Conservation (phyloP, 2,329 filamentous ascomycete genomes). For the Chrysosporium queenslandicum region DNA sequence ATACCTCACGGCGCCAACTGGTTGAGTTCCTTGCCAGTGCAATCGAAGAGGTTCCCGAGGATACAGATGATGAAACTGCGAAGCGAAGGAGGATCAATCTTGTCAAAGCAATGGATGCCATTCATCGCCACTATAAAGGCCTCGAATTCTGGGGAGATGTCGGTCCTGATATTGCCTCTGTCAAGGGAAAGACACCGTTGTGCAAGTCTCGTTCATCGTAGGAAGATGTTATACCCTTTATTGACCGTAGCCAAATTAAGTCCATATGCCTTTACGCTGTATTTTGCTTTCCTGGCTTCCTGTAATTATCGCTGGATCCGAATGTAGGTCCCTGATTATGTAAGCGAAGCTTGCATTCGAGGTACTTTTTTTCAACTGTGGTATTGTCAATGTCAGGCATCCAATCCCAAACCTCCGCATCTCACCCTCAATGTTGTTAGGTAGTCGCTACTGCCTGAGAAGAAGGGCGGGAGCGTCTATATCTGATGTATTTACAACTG, state of each 20-base stretch:
- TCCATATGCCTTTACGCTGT: no score
- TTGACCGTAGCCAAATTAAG: background rate
- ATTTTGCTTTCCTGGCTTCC: no score
- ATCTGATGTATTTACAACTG: slow-evolving; percentile 29
- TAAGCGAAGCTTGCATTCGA: background rate
- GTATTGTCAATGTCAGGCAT: background rate
- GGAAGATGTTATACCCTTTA: background rate
- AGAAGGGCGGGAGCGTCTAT: slow-evolving; percentile 30
- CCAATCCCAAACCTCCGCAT: background rate
- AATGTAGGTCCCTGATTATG: background rate
- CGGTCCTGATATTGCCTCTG: slow-evolving; percentile 14
- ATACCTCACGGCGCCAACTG: slow-evolving; percentile 70
- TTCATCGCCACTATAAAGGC: slow-evolving; percentile 67
- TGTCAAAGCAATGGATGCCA: slow-evolving; percentile 57
- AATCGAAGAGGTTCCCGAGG: slow-evolving; percentile 43
- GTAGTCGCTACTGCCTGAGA: slow-evolving; percentile 34
- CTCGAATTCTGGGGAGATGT: slow-evolving; percentile 80
- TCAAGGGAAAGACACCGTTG: slow-evolving; percentile 3
- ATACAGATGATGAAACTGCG: slow-evolving; percentile 36
- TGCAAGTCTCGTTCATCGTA: background rate
- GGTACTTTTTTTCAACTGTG: slow-evolving; percentile 4
- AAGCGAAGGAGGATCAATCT: slow-evolving; percentile 55
- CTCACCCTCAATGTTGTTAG: slow-evolving; percentile 32
- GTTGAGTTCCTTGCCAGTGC: slow-evolving; percentile 59
- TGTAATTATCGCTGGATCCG: no score